Percentiles rank a stretch among this genome's conserved stretches.
Conservation (phyloP, 1,284 basidiomycete species). For the Ganoderma resinaceum region DNA sequence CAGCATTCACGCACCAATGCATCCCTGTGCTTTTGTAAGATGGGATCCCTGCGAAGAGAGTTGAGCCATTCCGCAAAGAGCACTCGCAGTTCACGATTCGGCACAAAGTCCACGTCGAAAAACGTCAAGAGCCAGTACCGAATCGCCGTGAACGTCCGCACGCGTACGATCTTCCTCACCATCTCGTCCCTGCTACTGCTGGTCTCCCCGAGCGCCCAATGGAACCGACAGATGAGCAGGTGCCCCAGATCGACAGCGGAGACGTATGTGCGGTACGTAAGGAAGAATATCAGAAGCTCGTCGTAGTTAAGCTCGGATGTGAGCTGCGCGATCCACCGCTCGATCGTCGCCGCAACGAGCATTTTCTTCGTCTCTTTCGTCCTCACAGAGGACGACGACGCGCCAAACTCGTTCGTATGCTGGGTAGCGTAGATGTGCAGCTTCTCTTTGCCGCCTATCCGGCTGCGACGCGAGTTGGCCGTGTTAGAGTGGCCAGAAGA, state of each 20-base stretch:
- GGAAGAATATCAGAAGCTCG: conserved; percentile 85
- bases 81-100: conserved; percentile 77
- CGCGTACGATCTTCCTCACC: conserved; percentile 77
- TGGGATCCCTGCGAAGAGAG: conserved; percentile 70
- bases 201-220: conserved; percentile 79
- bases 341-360: conserved; percentile 85
- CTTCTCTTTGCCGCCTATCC: conserved; percentile 14
- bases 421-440: conserved; percentile 35
- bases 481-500: conserved; percentile 47
- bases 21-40: conserved; percentile 68
- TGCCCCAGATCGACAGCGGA: conserved; percentile 78
- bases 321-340: conserved; percentile 89
- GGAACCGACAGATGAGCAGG: conserved; percentile 83
- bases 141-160: conserved; percentile 87
- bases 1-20: conserved; percentile 65
- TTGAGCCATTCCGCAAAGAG: conserved; percentile 83
- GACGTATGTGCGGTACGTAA: conserved; percentile 87
- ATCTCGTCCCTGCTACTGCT: conserved; percentile 64
- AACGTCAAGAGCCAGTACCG: conserved; percentile 89
- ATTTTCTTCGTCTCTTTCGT: conserved; percentile 50
- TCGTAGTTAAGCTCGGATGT: conserved; percentile 86
- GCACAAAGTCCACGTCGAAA: conserved; percentile 85
- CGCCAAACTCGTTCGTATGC: conserved; percentile 39
- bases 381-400: conserved; percentile 34
- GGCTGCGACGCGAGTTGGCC: conserved; percentile 25